Conservation (phyloP, 768 basidiomycete species). For the Agaricus subrufescens region DNA sequence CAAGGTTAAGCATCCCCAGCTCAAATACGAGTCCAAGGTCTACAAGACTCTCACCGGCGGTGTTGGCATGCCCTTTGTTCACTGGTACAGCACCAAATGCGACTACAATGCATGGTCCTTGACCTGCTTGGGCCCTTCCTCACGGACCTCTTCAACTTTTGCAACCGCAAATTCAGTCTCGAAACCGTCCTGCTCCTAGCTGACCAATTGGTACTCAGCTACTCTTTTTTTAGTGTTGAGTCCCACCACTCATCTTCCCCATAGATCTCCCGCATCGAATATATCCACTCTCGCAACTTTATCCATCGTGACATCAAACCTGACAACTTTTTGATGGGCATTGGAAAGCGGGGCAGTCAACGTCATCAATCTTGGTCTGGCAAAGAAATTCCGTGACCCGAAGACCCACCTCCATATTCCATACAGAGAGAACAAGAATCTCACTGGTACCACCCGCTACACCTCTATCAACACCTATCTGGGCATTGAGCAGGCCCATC, state of each 20-base stretch:
- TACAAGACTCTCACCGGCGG: conserved; percentile 99
- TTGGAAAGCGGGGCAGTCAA: conserved; percentile 99
- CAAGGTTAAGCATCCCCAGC: conserved; percentile 99
- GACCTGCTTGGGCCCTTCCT: conserved; percentile 92
- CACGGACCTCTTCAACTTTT: conserved; percentile 91
- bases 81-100: conserved; percentile 94
- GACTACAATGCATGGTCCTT: conserved; percentile 99
- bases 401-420: conserved; percentile 99
- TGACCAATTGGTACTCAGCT: conserved; percentile 74
- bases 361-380: conserved; percentile 95
- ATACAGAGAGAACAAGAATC: conserved; percentile 99
- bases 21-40: conserved; percentile 95
- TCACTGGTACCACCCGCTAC: conserved; percentile 98
- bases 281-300: conserved; percentile 99
- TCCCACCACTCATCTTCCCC: conserved; percentile 16
- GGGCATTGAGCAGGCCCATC: conserved; percentile 96
- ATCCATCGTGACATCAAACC: conserved; percentile 98
- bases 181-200: conserved; percentile 97
- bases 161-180: conserved; percentile 95
- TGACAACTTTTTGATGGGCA: conserved; percentile 99
- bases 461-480: conserved; percentile 99
- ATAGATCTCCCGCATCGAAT: conserved; percentile 97
- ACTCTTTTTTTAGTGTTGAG: conserved; percentile 16
- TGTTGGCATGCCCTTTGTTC: conserved; percentile 96
- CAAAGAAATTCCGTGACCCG: conserved; percentile 99